A percentile compares a stretch with the other conserved stretches of the same genome.
Conservation (phyloP, 2,329 filamentous ascomycete genomes). For the Zymoseptoria brevis region DNA sequence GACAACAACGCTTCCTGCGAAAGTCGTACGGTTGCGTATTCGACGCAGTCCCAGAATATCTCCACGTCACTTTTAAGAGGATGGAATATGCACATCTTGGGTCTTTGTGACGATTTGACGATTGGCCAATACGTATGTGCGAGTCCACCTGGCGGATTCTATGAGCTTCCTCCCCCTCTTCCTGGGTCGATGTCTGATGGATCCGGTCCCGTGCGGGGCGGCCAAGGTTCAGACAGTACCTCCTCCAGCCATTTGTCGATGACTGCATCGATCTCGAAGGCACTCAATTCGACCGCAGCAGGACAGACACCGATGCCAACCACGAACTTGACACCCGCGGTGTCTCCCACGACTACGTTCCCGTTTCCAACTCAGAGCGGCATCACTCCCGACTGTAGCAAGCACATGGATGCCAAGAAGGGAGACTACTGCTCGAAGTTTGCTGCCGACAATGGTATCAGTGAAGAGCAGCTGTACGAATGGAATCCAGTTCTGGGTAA, state of each 20-base stretch:
- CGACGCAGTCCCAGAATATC: too few species aligned
- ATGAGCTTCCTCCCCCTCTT: neutral
- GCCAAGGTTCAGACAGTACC: neutral
- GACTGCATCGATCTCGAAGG: too few species aligned
- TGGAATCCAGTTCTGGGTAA: slow-evolving; percentile 12
- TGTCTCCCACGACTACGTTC: neutral
- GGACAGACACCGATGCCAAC: neutral
- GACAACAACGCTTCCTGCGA: too few species aligned
- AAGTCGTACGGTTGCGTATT: too few species aligned
- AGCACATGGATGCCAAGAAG: neutral
- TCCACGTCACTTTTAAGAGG: slow-evolving; percentile 1
- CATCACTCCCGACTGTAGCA: neutral
- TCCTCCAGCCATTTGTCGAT: too few species aligned
- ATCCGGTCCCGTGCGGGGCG: neutral
- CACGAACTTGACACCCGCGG: neutral
- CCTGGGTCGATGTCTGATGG: neutral
- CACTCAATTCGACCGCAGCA: too few species aligned
- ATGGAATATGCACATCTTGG: slow-evolving; percentile 9
- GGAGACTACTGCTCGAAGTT: neutral
- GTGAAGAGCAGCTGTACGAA: neutral
- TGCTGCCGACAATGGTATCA: neutral
- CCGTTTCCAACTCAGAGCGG: neutral
- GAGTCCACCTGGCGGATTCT: neutral
- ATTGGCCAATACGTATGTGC: slow-evolving; percentile 5
- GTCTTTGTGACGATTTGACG: slow-evolving; percentile 3